Evolutionary conservation across 305 asterid species (phyloP).

Genomic region (Fraxinus greggii): DNA sequence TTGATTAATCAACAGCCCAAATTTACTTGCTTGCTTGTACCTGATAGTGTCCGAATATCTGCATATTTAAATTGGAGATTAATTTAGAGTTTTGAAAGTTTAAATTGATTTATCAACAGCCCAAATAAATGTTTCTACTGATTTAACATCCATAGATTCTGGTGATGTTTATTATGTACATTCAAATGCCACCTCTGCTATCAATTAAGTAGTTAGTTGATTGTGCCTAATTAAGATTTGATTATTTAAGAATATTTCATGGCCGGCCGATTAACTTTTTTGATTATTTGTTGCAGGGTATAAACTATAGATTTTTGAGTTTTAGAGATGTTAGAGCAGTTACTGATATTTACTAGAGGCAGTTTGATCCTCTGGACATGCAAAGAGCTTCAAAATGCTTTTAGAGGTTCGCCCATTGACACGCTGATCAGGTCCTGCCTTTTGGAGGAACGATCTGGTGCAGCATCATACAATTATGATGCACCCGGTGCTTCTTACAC

Average conservation of each 20-base stretch:
- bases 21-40: not conserved
- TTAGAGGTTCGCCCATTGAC: slow-evolving; percentile 85
- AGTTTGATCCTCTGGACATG: slow-evolving; percentile 98
- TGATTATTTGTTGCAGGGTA: slow-evolving; percentile 39
- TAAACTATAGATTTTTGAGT: slow-evolving; percentile 17
- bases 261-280: not conserved
- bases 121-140: not conserved
- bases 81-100: not conserved
- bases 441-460: slow-evolving; percentile 92
- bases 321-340: slow-evolving; percentile 76
- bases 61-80: not conserved
- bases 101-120: not conserved
- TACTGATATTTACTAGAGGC: slow-evolving; percentile 86
- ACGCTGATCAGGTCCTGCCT: slow-evolving; percentile 89
- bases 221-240: not conserved
- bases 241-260: not conserved
- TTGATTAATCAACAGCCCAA: not conserved
- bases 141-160: not conserved
- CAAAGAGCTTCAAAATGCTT: slow-evolving; percentile 89
- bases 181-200: too few species aligned
- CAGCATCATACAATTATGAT: slow-evolving; percentile 73
- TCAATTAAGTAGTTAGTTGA: not conserved
- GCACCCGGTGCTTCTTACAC: slow-evolving; percentile 88
- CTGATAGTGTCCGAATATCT: not conserved
- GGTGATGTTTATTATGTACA: too few species aligned